Base-by-base conservation (phyloP, 2,329 filamentous ascomycete genomes). In the Scedosporium aurantiacum region DNA sequence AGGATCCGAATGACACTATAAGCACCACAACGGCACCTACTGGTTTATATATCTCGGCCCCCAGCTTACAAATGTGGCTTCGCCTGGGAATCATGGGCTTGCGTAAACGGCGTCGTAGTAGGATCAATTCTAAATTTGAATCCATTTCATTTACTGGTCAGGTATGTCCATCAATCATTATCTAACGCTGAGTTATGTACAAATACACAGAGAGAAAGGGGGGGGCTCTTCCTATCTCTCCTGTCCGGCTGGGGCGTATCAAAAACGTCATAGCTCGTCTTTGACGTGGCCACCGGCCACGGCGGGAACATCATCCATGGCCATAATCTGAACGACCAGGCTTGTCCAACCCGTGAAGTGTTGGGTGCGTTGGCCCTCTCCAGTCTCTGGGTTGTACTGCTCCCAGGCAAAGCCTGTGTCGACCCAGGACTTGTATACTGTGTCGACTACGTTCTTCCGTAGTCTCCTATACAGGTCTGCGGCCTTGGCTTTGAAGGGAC, bases 261-360 rank as follows among this genome's bases (percentile, higher is more conserved):
- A 21, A n/a, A 21, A 16, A 54, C 23, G 18, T 57, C 28, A 61
- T 2, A 61, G 54, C 54, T 61, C 60, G 18, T 61, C 58, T 47
- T 18, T 60, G n/a, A 41, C 52, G n/a, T 56, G 59, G 18, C 25
- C 52, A n/a, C n/a, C 37, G 14, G 45, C 8, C 8, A 14, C 52
- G 5, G 52, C 18, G 16, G 52, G 25, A n/a, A 61, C 16, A 8
- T 61, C 52, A n/a, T 57, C 89, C 90, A 99, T 93, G 56, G 85
- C 85, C 91, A 97, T 96, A 66, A 99, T 90, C 79, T 96, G 97
- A 55, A 97, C 92, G 57, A 97, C 90, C 74, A 97, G 78, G 72
- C 91, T 96, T n/a, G 94, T 99, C 94, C 94, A 99, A 58, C 94
- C 94, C 0, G 94, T 97, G 72, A 99, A 99, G 74, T 97, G 93